phyloP scores from a whole-genome alignment of 2,329 filamentous ascomycete genomes.

The Cladophialophora carrionii region DNA sequence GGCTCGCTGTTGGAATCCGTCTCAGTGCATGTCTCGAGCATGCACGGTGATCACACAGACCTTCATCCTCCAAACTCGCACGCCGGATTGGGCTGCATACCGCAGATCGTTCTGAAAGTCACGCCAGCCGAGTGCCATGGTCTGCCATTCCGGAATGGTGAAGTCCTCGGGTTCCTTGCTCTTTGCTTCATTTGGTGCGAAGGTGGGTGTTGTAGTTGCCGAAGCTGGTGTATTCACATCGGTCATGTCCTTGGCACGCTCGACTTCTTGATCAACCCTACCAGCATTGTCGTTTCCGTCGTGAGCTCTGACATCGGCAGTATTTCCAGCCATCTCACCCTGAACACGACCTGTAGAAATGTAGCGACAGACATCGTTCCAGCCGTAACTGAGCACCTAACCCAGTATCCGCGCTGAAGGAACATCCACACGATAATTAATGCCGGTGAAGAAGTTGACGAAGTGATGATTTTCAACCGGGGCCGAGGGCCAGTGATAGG shows the following conservation, averaged over 20 bases:
- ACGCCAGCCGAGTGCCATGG: slow-evolving; percentile 27
- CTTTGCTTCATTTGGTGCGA: not conserved
- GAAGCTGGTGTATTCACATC: not conserved
- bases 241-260: slow-evolving; percentile 1
- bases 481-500: slow-evolving; percentile 33
- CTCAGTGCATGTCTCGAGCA: not conserved
- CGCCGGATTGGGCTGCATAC: slow-evolving; percentile 25
- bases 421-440: slow-evolving; percentile 23
- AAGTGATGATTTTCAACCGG: slow-evolving; percentile 21
- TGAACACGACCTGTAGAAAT: slow-evolving; percentile 22
- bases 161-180: slow-evolving; percentile 1
- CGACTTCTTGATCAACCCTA: not conserved
- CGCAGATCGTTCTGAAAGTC: slow-evolving; percentile 30
- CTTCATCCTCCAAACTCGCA: slow-evolving; percentile 35
- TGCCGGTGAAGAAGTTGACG: slow-evolving; percentile 22
- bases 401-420: slow-evolving; percentile 17
- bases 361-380: slow-evolving; percentile 32
- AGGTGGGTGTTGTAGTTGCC: not conserved
- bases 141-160: slow-evolving; percentile 15
- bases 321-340: no score
- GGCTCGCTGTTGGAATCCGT: not conserved
- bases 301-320: not conserved
- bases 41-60: slow-evolving; percentile 20
- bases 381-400: slow-evolving; percentile 33
- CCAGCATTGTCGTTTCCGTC: not conserved